phyloP scores from a whole-genome alignment of 169 alveolate genomes.

The Plasmodium reichenowi region DNA sequence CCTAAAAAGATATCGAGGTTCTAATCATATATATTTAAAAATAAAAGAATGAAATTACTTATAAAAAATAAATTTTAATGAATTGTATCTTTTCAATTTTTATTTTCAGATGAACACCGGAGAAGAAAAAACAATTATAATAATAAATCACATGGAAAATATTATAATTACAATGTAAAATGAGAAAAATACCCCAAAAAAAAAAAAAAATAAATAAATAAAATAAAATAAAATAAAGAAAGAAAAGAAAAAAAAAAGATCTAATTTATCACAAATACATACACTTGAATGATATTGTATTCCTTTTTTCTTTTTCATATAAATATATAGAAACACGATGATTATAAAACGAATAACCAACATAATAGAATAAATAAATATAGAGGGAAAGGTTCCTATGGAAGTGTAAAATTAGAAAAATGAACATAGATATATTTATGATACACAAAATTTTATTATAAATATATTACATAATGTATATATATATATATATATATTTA shows the following conservation, averaged over 20 bases:
- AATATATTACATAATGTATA: neutral
- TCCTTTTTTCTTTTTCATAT: neutral
- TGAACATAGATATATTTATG: neutral
- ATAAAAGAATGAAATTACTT: neutral
- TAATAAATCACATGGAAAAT: conserved; percentile 28
- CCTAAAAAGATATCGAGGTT: conserved; percentile 27
- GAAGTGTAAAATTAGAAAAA: conserved; percentile 17
- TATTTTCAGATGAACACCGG: conserved; percentile 30
- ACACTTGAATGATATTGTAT: neutral
- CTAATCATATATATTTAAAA: neutral
- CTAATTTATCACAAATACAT: too few relatives aligned
- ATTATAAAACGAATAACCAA: conserved; percentile 26
- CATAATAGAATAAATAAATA: conserved; percentile 52
- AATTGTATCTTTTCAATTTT: neutral
- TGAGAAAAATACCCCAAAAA: neutral
- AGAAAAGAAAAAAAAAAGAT: too few relatives aligned
- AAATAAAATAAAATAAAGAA: too few relatives aligned
- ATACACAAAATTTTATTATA: neutral
- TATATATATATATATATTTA: too few relatives aligned
- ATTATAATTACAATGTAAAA: conserved; percentile 31
- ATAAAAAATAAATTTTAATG: neutral
- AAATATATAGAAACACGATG: conserved; percentile 30
- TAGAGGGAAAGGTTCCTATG: conserved; percentile 6
- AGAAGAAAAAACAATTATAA: conserved; percentile 8
- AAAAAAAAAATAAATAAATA: neutral